Conservation (phyloP, 139 green algal genomes). For the Asterochloris sp. region DNA sequence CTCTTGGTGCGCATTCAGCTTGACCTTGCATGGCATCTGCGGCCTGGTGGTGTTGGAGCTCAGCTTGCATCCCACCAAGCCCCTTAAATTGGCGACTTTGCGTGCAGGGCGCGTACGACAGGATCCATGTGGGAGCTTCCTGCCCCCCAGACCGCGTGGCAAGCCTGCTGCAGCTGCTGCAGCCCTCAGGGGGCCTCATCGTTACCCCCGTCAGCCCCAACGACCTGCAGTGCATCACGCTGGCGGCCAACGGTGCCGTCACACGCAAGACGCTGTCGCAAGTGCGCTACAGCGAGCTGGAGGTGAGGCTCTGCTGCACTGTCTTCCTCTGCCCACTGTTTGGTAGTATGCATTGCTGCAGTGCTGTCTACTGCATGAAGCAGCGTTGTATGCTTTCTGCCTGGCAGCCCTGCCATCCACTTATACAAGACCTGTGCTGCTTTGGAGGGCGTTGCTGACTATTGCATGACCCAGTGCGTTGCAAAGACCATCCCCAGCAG, state of each 20-base stretch:
- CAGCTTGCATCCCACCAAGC: too few species aligned
- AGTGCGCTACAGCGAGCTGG: constrained; percentile 60
- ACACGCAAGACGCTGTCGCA: constrained; percentile 40
- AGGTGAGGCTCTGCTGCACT: constrained; percentile 23
- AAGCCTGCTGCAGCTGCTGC: constrained; percentile 38
- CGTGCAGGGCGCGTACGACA: constrained; percentile 44
- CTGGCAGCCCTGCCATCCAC: too few species aligned
- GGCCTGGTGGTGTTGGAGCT: too few species aligned
- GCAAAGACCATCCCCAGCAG: too few species aligned
- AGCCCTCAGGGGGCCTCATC: constrained; percentile 40
- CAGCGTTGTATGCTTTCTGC: too few species aligned
- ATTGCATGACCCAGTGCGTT: too few species aligned
- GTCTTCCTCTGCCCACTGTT: neutral
- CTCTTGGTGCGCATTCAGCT: neutral
- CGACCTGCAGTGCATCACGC: constrained; percentile 43
- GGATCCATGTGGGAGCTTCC: constrained; percentile 57
- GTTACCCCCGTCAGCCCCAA: constrained; percentile 40
- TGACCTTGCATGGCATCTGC: neutral
- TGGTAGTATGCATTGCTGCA: neutral
- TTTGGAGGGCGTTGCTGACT: too few species aligned
- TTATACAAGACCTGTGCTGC: too few species aligned
- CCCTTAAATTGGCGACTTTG: neutral
- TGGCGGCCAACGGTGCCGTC: constrained; percentile 26
- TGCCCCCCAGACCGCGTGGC: constrained; percentile 37
- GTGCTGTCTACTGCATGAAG: too few species aligned